Evolutionary conservation across 2,329 filamentous ascomycete genomes (phyloP).

Genomic region (Gremmenia infestans): DNA sequence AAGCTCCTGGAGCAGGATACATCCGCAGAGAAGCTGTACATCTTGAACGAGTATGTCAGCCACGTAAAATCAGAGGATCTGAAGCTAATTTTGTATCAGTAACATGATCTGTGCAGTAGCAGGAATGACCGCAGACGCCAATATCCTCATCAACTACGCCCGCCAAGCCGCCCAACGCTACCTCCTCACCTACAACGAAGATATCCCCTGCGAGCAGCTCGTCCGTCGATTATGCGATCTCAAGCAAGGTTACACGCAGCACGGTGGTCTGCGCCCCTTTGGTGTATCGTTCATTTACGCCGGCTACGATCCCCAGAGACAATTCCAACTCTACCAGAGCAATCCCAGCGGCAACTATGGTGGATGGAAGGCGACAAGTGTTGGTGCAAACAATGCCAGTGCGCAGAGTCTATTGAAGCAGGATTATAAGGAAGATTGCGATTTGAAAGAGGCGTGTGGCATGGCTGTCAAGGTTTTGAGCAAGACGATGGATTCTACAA

Average conservation of each 20-base stretch:
- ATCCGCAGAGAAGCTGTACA: slow-evolving; percentile 99
- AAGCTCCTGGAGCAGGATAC: slow-evolving; percentile 99
- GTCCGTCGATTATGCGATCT: slow-evolving; percentile 94
- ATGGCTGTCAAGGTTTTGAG: slow-evolving; percentile 98
- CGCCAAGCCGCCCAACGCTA: slow-evolving; percentile 95
- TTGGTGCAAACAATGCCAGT: slow-evolving; percentile 96
- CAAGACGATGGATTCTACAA: slow-evolving; percentile 99
- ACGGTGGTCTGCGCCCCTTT: slow-evolving; percentile 95
- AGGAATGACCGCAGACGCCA: slow-evolving; percentile 98
- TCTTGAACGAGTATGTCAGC: slow-evolving; percentile 81
- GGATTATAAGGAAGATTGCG: slow-evolving; percentile 98
- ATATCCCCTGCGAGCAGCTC: slow-evolving; percentile 98
- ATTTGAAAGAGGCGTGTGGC: slow-evolving; percentile 90
- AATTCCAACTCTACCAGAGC: slow-evolving; percentile 99
- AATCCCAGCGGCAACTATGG: slow-evolving; percentile 99
- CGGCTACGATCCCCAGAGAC: slow-evolving; percentile 89
- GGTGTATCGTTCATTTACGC: slow-evolving; percentile 99
- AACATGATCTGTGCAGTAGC: slow-evolving; percentile 99
- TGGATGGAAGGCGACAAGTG: slow-evolving; percentile 97
- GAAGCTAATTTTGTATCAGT: slow-evolving; percentile 43
- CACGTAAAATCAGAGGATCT: neutral
- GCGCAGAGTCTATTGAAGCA: slow-evolving; percentile 97
- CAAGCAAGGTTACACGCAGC: slow-evolving; percentile 98
- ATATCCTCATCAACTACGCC: slow-evolving; percentile 99
- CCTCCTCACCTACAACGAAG: slow-evolving; percentile 98